Base-by-base conservation (phyloP, 2,329 filamentous ascomycete species). In the Penicillium griseofulvum region DNA sequence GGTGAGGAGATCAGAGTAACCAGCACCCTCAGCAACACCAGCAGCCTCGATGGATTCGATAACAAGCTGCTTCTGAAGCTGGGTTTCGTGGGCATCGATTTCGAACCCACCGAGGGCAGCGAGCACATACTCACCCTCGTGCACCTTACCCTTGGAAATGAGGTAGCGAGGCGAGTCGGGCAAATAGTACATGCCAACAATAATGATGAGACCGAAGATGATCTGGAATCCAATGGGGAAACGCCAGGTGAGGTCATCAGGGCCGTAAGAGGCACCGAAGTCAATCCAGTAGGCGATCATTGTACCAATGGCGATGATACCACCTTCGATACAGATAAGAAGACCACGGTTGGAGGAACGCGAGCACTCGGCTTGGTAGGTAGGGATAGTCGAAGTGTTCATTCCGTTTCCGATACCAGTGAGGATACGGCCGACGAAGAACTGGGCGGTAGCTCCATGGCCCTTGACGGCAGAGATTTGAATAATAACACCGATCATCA, bases 41-140 rank as follows among this genome's bases (percentile, higher is more conserved):
- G 3, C 86, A 86, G 82, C 82, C 38, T 80, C 78, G 58, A 89
- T 84, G 1, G 82, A 85, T 64, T 91, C 87, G n/a, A 84, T 73
- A n/a, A 89, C 86, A 0, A 88, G 84, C 50, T 86, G 82, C 63
- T 82, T 80, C 71, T 89, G 83, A 10, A 80, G 66, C 43, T 80
- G 76, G 3, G 85, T 85, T 65, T 87, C 81, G 9, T 78, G 73
- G 59, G 82, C 79, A 44, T 85, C 78, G 5, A 81, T 58, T 44
- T 81, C 63, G 24, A 69, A 67, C 11, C 78, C 78, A 44, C 72
- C 73, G 5, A 83, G 76, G 6, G 79, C 80, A 12, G 80, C 78
- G 31, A 83, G 76, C 14, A 82, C 80, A 17, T 75, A 73, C 38
- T 76, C 74, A 45, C 73, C 81, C 62, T 76, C 81, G 56, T 74